Percentiles rank a stretch among this genome's conserved stretches.
These are phyloP conservation scores for Xylariaceae sp. DNA, from an alignment of 2,329 filamentous ascomycete genomes.

Conservation along the genomic window DNA sequence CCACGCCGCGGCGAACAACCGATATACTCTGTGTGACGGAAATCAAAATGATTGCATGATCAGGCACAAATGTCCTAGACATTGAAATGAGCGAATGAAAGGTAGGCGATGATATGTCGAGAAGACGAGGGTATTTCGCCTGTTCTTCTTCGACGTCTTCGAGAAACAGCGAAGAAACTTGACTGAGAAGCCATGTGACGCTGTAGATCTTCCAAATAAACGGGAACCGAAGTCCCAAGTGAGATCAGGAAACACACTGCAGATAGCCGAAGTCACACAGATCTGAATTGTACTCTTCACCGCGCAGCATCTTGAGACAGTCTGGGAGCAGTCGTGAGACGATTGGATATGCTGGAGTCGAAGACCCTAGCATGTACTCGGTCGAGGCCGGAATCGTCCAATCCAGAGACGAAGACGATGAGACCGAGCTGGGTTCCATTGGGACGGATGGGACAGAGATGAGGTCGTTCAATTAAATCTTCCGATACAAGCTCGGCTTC, in stretches of 20 bases:
- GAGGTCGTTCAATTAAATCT: conserved; percentile 7
- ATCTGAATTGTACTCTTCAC: conserved; percentile 29
- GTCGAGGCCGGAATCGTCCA: conserved; percentile 6
- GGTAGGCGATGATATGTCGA: conserved; percentile 17
- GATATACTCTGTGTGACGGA: conserved; percentile 27
- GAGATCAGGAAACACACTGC: conserved; percentile 31
- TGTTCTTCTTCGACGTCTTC: conserved; percentile 22
- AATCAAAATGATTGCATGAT: conserved; percentile 29
- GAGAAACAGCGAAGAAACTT: conserved; percentile 24
- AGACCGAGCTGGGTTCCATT: not conserved
- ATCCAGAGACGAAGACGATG: conserved; percentile 1
- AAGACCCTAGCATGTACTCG: conserved; percentile 11
- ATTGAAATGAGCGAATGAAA: conserved; percentile 30
- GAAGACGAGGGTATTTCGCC: conserved; percentile 19
- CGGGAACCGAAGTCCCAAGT: conserved; percentile 29
- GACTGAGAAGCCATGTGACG: conserved; percentile 26
- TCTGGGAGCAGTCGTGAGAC: conserved; percentile 20
- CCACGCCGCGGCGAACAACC: conserved; percentile 13
- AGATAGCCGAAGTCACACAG: conserved; percentile 34
- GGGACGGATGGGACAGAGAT: not conserved
- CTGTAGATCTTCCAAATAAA: conserved; percentile 27
- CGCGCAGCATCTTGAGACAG: conserved; percentile 33
- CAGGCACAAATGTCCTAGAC: conserved; percentile 32
- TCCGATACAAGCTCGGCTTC: conserved; percentile 10
- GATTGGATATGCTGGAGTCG: conserved; percentile 13